These are phyloP conservation scores for Suhomyces sp. DNA, from an alignment of 805 yeast species.

Conservation along the genomic window DNA sequence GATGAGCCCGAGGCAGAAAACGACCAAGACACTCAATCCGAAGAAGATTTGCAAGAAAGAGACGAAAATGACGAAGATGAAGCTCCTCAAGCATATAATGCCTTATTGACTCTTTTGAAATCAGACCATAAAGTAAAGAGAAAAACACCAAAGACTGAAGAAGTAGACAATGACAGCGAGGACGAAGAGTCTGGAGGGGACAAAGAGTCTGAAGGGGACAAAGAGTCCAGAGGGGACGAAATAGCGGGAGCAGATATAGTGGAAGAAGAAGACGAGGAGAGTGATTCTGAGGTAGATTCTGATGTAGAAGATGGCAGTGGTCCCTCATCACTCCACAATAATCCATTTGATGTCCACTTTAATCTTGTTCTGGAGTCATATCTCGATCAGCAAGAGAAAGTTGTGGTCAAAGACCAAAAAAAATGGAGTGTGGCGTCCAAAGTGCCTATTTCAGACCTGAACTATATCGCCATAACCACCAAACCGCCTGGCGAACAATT, in stretches of 20 bases:
- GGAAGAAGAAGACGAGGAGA: constrained; percentile 17
- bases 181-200: constrained; percentile 11
- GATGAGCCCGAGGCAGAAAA: constrained; percentile 5
- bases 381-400: constrained; percentile 25
- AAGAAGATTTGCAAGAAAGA: constrained; percentile 13
- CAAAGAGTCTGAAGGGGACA: constrained; percentile 9
- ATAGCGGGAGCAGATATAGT: constrained; percentile 28
- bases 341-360: constrained; percentile 80
- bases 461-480: constrained; percentile 34
- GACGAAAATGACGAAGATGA: constrained; percentile 12
- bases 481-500: constrained; percentile 28
- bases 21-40: constrained; percentile 11
- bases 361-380: constrained; percentile 45
- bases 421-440: constrained; percentile 29
- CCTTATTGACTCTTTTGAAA: constrained; percentile 59
- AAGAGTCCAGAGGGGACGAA: constrained; percentile 4
- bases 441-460: constrained; percentile 14
- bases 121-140: constrained; percentile 34
- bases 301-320: constrained; percentile 28
- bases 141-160: background rate
- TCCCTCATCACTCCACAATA: constrained; percentile 42
- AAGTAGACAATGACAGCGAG: constrained; percentile 3
- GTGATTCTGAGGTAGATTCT: constrained; percentile 21
- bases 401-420: constrained; percentile 13
- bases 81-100: constrained; percentile 57